Evolutionary conservation across 78 protist species (phyloP).

Genomic region (Tieghemostelium lacteum): DNA sequence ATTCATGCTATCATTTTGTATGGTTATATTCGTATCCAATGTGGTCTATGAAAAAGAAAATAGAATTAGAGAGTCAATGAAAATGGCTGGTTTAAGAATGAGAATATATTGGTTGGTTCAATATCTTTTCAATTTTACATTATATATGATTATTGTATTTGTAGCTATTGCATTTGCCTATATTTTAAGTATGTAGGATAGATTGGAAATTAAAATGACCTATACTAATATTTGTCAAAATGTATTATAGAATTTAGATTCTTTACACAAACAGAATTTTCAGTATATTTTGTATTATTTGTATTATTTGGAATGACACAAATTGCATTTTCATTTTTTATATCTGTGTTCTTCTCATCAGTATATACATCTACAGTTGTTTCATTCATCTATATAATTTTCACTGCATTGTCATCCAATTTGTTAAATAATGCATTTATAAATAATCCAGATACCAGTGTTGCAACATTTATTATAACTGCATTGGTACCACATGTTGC

Average conservation of each 20-base stretch:
- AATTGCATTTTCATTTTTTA: conserved; percentile 28
- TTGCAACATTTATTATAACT: conserved; percentile 16
- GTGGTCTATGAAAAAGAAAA: conserved; percentile 50
- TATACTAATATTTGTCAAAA: neutral
- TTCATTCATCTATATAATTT: conserved; percentile 26
- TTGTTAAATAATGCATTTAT: conserved; percentile 44
- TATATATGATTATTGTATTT: conserved; percentile 14
- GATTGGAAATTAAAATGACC: no score
- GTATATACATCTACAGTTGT: conserved; percentile 31
- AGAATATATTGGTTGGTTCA: conserved; percentile 26
- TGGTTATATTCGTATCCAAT: conserved; percentile 37
- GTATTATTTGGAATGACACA: conserved; percentile 38
- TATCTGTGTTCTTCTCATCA: conserved; percentile 24
- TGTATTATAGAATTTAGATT: conserved; percentile 26
- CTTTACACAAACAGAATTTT: conserved; percentile 22
- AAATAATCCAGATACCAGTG: conserved; percentile 14
- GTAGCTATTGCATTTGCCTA: conserved; percentile 44
- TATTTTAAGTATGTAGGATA: no score
- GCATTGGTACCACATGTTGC: conserved; percentile 34
- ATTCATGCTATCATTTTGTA: conserved; percentile 49
- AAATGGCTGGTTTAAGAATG: conserved; percentile 48
- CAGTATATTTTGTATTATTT: conserved; percentile 28
- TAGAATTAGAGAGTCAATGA: conserved; percentile 44
- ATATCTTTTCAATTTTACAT: conserved; percentile 18
- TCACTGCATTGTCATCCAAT: conserved; percentile 23